Evolutionary conservation across 1,284 basidiomycete genomes (phyloP).

Genomic region (Rhizopogon parksii): DNA sequence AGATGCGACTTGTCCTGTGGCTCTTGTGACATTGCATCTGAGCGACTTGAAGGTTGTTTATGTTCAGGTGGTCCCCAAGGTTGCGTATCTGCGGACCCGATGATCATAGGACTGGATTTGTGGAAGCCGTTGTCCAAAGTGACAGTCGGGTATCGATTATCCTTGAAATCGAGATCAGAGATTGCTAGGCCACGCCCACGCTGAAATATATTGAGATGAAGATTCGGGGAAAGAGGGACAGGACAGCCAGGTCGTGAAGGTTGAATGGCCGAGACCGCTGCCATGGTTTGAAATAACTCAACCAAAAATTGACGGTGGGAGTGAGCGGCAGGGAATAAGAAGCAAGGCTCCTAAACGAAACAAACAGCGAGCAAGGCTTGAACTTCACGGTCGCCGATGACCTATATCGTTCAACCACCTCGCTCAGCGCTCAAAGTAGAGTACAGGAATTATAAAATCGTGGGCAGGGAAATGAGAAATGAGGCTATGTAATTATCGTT

Average conservation of each 20-base stretch:
- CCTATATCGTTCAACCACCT: too few species aligned
- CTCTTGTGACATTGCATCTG: constrained; percentile 11
- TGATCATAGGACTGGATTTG: constrained; percentile 24
- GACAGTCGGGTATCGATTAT: constrained; percentile 53
- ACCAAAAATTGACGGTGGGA: constrained; percentile 13
- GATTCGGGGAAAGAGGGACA: constrained; percentile 26
- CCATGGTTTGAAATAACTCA: constrained; percentile 13
- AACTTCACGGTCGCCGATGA: background rate
- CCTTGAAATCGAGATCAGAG: constrained; percentile 53
- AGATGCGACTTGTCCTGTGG: constrained; percentile 16
- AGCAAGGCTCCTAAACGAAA: background rate
- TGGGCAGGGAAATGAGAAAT: constrained; percentile 1
- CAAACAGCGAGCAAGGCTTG: background rate
- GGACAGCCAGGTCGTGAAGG: constrained; percentile 34
- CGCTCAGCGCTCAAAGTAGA: background rate
- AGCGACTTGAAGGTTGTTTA: constrained; percentile 1
- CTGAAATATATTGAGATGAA: constrained; percentile 38
- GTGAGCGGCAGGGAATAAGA: background rate
- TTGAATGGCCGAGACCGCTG: constrained; percentile 37
- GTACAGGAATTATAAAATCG: background rate
- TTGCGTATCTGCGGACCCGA: constrained; percentile 16
- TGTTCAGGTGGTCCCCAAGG: constrained; percentile 10
- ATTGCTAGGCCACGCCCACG: constrained; percentile 45
- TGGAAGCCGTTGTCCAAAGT: constrained; percentile 24
- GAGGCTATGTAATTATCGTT: background rate